These are phyloP conservation scores for Bipolaris sorokiniana DNA, from an alignment of 2,329 filamentous ascomycete species.

Conservation along the genomic window DNA sequence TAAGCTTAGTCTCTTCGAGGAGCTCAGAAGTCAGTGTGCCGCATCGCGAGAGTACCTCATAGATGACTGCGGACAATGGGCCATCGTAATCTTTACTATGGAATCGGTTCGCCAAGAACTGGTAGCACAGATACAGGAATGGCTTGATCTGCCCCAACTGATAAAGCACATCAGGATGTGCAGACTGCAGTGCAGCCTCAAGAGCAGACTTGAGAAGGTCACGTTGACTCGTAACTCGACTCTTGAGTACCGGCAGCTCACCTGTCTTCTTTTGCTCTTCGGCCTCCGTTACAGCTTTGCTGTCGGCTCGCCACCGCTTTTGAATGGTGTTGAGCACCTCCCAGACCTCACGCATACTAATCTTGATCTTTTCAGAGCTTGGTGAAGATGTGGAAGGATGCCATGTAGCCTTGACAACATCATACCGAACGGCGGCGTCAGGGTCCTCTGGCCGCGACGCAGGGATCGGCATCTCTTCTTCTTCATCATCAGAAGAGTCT, in stretches of 20 bases:
- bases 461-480: slow-evolving; percentile 62
- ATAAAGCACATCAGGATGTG: slow-evolving; percentile 55
- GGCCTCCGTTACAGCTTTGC: slow-evolving; percentile 62
- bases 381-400: slow-evolving; percentile 59
- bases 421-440: slow-evolving; percentile 62
- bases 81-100: slow-evolving; percentile 55
- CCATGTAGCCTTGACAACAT: slow-evolving; percentile 67
- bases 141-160: slow-evolving; percentile 46
- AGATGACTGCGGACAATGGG: slow-evolving; percentile 50
- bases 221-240: slow-evolving; percentile 63
- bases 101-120: slow-evolving; percentile 57
- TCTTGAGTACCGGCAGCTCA: slow-evolving; percentile 61
- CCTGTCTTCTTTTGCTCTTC: slow-evolving; percentile 62
- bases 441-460: slow-evolving; percentile 59
- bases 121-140: slow-evolving; percentile 56
- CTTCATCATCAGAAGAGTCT: slow-evolving; percentile 61
- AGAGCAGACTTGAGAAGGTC: slow-evolving; percentile 62
- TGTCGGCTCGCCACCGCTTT: slow-evolving; percentile 66
- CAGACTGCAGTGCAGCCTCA: slow-evolving; percentile 53
- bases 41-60: slow-evolving; percentile 64
- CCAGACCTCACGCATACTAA: slow-evolving; percentile 63
- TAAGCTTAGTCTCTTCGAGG: slow-evolving; percentile 69
- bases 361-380: slow-evolving; percentile 59
- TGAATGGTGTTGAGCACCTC: slow-evolving; percentile 65
- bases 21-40: slow-evolving; percentile 66